Conservation (phyloP, 2,329 filamentous ascomycete species). For the Aspergillus sp. region DNA sequence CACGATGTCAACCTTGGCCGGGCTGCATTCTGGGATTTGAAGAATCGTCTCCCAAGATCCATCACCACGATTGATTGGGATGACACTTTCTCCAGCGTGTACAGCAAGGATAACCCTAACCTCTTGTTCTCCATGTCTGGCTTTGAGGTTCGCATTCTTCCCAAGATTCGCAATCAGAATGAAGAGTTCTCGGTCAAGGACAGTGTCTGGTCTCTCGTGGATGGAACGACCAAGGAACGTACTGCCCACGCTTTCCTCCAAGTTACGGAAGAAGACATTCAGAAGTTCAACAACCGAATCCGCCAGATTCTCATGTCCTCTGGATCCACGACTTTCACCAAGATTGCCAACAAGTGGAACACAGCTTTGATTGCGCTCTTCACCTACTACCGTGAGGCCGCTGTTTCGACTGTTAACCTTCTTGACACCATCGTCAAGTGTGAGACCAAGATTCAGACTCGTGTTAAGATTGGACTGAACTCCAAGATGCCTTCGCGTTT, state of each 20-base stretch:
- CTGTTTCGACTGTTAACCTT: constrained; percentile 88
- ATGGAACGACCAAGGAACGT: constrained; percentile 93
- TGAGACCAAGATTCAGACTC: constrained; percentile 98
- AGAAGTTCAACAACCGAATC: constrained; percentile 99
- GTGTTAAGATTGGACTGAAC: constrained; percentile 97
- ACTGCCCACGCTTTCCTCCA: constrained; percentile 97
- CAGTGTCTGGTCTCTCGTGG: constrained; percentile 94
- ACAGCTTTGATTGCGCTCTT: constrained; percentile 94
- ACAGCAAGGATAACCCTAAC: constrained; percentile 97
- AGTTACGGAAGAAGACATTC: constrained; percentile 95
- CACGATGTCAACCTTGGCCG: constrained; percentile 97
- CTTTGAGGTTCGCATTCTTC: constrained; percentile 93
- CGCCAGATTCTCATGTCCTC: constrained; percentile 98
- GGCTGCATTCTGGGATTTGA: constrained; percentile 97
- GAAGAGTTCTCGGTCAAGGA: constrained; percentile 98
- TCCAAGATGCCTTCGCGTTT: constrained; percentile 99
- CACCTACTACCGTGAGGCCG: constrained; percentile 97
- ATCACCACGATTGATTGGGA: constrained; percentile 99
- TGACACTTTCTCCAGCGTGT: constrained; percentile 96
- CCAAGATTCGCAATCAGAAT: constrained; percentile 90
- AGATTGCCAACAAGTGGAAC: constrained; percentile 99
- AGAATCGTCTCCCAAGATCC: constrained; percentile 90
- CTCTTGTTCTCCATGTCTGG: constrained; percentile 96
- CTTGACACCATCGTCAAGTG: constrained; percentile 98
- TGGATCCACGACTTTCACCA: constrained; percentile 98